Conservation (phyloP, 2,329 filamentous ascomycete species). For the Fusarium decemcellulare region DNA sequence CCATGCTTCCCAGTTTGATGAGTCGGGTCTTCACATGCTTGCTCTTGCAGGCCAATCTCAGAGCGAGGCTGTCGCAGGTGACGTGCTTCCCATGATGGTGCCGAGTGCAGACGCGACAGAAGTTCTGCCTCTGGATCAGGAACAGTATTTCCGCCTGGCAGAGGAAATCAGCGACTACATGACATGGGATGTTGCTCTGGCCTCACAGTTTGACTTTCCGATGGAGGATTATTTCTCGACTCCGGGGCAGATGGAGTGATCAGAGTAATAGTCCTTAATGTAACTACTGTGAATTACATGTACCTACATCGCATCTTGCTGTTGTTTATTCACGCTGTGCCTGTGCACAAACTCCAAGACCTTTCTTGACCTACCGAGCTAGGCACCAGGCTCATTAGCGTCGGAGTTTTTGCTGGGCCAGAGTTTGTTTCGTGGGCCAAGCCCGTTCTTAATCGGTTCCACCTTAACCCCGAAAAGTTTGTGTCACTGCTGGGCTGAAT, state of each 20-base stretch:
- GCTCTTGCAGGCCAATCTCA: slow-evolving; percentile 3
- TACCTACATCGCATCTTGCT: too few relatives aligned
- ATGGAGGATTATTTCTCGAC: slow-evolving; percentile 10
- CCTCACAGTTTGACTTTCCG: slow-evolving; percentile 9
- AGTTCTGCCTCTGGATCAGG: not conserved
- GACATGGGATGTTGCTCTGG: slow-evolving; percentile 2
- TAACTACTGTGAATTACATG: too few relatives aligned
- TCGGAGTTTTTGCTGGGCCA: too few relatives aligned
- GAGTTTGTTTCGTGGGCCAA: too few relatives aligned
- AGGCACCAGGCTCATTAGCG: too few relatives aligned
- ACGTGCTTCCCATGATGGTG: not conserved
- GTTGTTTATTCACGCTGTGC: too few relatives aligned
- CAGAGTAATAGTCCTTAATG: too few relatives aligned
- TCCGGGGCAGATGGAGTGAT: not conserved
- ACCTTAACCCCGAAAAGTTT: too few relatives aligned
- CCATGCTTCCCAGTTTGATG: not conserved
- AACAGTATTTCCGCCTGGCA: slow-evolving; percentile 7
- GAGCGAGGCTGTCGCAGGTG: not conserved
- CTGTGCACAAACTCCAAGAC: too few relatives aligned
- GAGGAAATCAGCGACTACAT: slow-evolving; percentile 15
- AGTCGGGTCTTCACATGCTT: slow-evolving; percentile 3
- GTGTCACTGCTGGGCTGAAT: too few relatives aligned
- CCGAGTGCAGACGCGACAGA: not conserved
- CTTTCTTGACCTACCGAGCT: too few relatives aligned
- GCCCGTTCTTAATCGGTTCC: too few relatives aligned